Evolutionary conservation across 805 yeast species (phyloP).

Genomic region (Kluyveromyces wickerhamii): DNA sequence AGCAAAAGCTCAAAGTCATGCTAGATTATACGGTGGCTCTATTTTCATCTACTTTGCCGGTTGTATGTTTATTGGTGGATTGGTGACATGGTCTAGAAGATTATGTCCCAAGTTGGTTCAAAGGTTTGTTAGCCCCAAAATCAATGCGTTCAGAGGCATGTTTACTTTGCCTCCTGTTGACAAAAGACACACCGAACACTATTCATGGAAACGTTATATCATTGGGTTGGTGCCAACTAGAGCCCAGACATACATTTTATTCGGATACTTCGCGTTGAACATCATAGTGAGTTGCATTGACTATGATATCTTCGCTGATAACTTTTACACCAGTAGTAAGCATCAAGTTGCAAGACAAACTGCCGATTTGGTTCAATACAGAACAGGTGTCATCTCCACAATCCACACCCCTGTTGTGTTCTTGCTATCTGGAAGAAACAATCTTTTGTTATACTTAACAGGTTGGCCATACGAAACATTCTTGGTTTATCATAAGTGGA

Average conservation of each 20-base stretch:
- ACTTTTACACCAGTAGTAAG: not conserved
- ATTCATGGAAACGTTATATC: not conserved
- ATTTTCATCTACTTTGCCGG: slow-evolving; percentile 1
- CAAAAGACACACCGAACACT: not conserved
- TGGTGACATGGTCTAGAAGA: slow-evolving; percentile 1
- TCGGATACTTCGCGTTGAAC: slow-evolving; percentile 2
- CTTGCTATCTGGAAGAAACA: slow-evolving; percentile 8
- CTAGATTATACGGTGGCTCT: slow-evolving; percentile 1
- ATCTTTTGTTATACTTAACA: slow-evolving; percentile 7
- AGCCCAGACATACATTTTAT: slow-evolving; percentile 1
- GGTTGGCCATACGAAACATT: slow-evolving; percentile 9
- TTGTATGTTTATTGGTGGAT: slow-evolving; percentile 1
- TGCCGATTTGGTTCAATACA: slow-evolving; percentile 15
- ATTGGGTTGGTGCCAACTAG: not conserved
- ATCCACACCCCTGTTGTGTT: slow-evolving; percentile 45
- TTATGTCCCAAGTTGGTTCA: not conserved
- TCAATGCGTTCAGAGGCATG: not conserved
- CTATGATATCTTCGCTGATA: not conserved
- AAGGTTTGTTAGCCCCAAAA: not conserved
- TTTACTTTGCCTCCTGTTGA: not conserved
- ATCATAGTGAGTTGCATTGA: not conserved
- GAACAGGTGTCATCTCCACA: slow-evolving; percentile 39
- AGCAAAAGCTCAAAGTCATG: not conserved
- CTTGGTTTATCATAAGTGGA: slow-evolving; percentile 7
- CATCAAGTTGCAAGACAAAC: slow-evolving; percentile 1